phyloP scores from a whole-genome alignment of 352 stramenopile genomes.

The Phytophthora idaei region DNA sequence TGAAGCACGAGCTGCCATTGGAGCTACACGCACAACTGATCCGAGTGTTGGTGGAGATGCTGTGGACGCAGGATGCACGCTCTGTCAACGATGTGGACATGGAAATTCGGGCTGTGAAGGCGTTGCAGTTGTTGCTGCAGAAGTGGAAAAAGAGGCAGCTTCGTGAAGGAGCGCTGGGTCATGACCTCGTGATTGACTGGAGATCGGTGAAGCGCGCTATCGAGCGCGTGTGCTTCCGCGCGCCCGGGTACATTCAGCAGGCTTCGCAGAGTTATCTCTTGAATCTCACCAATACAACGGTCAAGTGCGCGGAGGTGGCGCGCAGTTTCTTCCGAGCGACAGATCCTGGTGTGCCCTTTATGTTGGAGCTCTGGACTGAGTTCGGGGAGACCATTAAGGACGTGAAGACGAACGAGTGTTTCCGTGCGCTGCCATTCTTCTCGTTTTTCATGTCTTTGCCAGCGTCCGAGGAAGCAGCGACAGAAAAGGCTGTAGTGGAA shows the following conservation, averaged over 20 bases:
- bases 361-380: conserved; percentile 56
- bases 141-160: conserved; percentile 57
- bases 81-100: conserved; percentile 60
- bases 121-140: conserved; percentile 49
- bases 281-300: conserved; percentile 42
- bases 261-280: conserved; percentile 47
- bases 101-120: conserved; percentile 48
- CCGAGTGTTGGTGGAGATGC: conserved; percentile 45
- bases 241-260: conserved; percentile 38
- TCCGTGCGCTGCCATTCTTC: conserved; percentile 67
- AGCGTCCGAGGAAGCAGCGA: conserved; percentile 7
- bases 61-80: conserved; percentile 49
- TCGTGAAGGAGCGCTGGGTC: conserved; percentile 1
- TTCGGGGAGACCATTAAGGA: conserved; percentile 51
- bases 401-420: conserved; percentile 57
- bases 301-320: conserved; percentile 60
- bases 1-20: conserved; percentile 65
- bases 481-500: conserved; percentile 19
- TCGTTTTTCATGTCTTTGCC: conserved; percentile 50
- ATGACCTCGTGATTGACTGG: conserved; percentile 56
- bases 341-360: conserved; percentile 35
- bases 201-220: conserved; percentile 44
- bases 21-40: conserved; percentile 53
- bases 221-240: conserved; percentile 60
- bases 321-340: conserved; percentile 48